phyloP scores from a whole-genome alignment of 1,139 yeast genomes.

The Zygoascus hellenicus region DNA sequence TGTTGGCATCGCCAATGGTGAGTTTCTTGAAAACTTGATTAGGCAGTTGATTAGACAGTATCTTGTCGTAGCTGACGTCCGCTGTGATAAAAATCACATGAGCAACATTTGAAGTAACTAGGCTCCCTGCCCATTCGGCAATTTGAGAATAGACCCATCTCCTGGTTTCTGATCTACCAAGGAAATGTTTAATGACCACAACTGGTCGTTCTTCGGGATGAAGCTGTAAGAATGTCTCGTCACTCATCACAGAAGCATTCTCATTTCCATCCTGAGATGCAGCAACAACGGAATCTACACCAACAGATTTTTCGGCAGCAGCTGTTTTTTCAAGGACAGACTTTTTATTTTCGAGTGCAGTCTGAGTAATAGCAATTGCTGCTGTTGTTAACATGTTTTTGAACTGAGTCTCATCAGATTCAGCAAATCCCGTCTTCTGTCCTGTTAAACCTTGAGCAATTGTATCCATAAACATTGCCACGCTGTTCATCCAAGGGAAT shows the following conservation, averaged over 20 bases:
- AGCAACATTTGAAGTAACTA: constrained; percentile 73
- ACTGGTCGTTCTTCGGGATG: constrained; percentile 88
- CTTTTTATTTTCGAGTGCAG: constrained; percentile 47
- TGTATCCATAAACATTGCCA: constrained; percentile 75
- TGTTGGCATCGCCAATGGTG: constrained; percentile 75
- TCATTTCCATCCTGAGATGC: neutral
- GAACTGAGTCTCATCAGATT: constrained; percentile 75
- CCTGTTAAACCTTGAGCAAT: constrained; percentile 90
- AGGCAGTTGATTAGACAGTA: constrained; percentile 62
- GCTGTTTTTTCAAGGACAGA: constrained; percentile 15
- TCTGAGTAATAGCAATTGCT: constrained; percentile 61
- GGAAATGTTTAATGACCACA: constrained; percentile 71
- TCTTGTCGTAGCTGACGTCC: constrained; percentile 71
- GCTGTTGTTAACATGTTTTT: constrained; percentile 76
- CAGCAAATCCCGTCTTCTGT: constrained; percentile 87
- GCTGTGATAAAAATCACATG: constrained; percentile 85
- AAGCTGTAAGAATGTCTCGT: constrained; percentile 76
- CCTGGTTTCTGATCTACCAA: constrained; percentile 50
- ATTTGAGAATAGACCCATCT: constrained; percentile 62
- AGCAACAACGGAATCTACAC: neutral
- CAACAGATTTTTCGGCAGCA: constrained; percentile 1
- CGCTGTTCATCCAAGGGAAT: constrained; percentile 84
- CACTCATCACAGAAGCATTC: constrained; percentile 32
- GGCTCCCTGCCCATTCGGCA: constrained; percentile 83
- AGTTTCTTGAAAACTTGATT: constrained; percentile 78